phyloP scores from a whole-genome alignment of 768 basidiomycete species.

The Tylopilus sp. region DNA sequence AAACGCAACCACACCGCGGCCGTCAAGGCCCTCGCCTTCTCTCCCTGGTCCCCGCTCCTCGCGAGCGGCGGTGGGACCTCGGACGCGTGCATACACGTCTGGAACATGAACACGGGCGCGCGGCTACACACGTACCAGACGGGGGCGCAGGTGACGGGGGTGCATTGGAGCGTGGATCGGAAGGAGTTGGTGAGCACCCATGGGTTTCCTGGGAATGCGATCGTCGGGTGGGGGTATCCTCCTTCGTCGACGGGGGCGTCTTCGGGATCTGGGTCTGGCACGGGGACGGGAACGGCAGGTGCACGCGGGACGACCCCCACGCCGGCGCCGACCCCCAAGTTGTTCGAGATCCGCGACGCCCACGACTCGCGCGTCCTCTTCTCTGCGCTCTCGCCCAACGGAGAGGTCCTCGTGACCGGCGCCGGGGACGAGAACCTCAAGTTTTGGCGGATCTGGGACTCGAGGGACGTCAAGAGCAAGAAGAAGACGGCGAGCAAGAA shows the following conservation, averaged over 20 bases:
- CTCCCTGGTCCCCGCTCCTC: conserved; percentile 89
- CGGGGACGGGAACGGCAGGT: conserved; percentile 22
- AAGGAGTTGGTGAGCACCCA: conserved; percentile 93
- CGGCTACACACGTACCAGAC: conserved; percentile 85
- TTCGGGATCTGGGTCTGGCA: conserved; percentile 48
- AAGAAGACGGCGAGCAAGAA: conserved; percentile 26
- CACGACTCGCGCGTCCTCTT: conserved; percentile 91
- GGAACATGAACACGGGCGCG: conserved; percentile 91
- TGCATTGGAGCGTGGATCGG: conserved; percentile 81
- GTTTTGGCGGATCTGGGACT: conserved; percentile 90
- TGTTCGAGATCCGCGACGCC: conserved; percentile 73
- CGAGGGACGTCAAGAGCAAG: conserved; percentile 37
- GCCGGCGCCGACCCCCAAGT: conserved; percentile 16
- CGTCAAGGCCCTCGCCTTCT: conserved; percentile 91
- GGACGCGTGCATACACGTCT: conserved; percentile 86
- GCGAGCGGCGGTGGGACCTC: conserved; percentile 94
- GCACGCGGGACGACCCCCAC: conserved; percentile 17
- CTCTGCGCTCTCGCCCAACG: conserved; percentile 80
- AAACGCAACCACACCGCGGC: conserved; percentile 91
- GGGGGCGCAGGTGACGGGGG: conserved; percentile 86
- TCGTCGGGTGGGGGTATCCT: conserved; percentile 86
- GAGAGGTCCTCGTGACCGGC: conserved; percentile 88
- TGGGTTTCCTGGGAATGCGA: conserved; percentile 85
- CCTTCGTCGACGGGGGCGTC: conserved; percentile 31
- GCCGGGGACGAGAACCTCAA: conserved; percentile 96